Evolutionary conservation across 1,284 basidiomycete species (phyloP), one percentile per base, ranked within the genome.

Genomic region (Irpex sp.): DNA sequence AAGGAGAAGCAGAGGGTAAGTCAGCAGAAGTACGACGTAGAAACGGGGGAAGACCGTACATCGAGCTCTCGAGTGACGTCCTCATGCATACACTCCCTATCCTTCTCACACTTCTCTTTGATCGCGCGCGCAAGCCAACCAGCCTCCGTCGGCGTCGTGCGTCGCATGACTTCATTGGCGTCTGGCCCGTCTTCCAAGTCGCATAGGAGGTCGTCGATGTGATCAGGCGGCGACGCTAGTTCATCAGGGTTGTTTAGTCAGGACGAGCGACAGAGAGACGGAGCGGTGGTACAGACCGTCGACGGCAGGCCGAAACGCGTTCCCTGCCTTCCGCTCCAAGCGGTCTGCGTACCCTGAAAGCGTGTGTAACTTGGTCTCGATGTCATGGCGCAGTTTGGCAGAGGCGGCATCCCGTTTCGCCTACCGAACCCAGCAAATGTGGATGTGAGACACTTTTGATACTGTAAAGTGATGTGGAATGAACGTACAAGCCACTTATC

Each of bases 51-150:
- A 49, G 64, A 42, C 57, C 80, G 57, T 68, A 92, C 91, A 67
- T 82, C 77, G 8, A 96, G 76, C 64, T 93, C 88, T 55, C 78
- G 75, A 62, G 90, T 87, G 35, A 94, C 82, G 49, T 88, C 86
- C 8, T 82, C 83, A 8, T 73, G 75, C 19, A 80, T 76, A 7
- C 75, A 75, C 58, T 84, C 80, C 23, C 80, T 76, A 39, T 87
- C 85, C 36, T 77, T 76, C 47, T 80, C 74, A 14, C 81, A 71
- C 58, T 82, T 80, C 21, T 81, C 78, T 10, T 75, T 75, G 21
- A 89, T 83, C 63, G 85, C 79, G 12, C 70, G 71, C 0, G 86
- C 84, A 19, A 94, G 74, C 80, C 86, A 90, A 2, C 85, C 81
- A 16, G 89, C 83, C 47, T 87, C 82, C 28, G 69, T 71, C 2